Base-by-base conservation (phyloP, 345 rosid species). In the Aethionema arabicum region DNA sequence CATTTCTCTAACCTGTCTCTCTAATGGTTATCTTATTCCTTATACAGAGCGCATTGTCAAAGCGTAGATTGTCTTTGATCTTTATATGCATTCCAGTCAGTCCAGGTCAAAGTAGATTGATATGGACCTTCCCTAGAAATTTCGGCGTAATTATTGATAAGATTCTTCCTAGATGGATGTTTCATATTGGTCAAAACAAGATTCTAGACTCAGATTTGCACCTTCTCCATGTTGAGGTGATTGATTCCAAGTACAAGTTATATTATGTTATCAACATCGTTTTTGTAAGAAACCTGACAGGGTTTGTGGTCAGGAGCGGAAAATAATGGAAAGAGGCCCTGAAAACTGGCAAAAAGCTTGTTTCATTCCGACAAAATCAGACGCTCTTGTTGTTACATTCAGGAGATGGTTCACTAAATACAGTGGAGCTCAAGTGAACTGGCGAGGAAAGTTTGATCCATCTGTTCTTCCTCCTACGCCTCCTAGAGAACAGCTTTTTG, bases 11-110 rank as follows among this genome's bases (percentile, higher is more conserved):
- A 56, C 40, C 3, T 5, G 21, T 40, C 4, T 5, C 31, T 40
- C 4, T 31, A 36, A 3, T 48, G 10, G 10, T 27, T 50, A 2
- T 30, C 10, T 62, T 13, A 41, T 56, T 56, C 45, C 50, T 29
- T 4, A 32, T 68, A 63, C 74, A 77, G 86, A 56, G 60, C 31
- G 27, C 56, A 8, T 12, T 66, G 3, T 6, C 68, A 8, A 67
- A 73, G 44, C 70, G 60, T 36, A 84, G 69, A 63, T 3, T 58
- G 61, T 78, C 84, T 65, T 68, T 88, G 74, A 80, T 91, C 69
- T 91, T 91, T 67, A 74, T 91, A n/a, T 88, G 96, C 59, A 55
- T 88, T 60, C 98, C 96, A 0, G 95, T 91, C 33, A 88, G 92
- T 52, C 95, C 98, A 0, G 98, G 98, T 66, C 67, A 77, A 48